A percentile compares a stretch with the other conserved stretches of the same genome.
Conservation (phyloP, 495 filamentous ascomycete genomes). For the Neurospora sp. region DNA sequence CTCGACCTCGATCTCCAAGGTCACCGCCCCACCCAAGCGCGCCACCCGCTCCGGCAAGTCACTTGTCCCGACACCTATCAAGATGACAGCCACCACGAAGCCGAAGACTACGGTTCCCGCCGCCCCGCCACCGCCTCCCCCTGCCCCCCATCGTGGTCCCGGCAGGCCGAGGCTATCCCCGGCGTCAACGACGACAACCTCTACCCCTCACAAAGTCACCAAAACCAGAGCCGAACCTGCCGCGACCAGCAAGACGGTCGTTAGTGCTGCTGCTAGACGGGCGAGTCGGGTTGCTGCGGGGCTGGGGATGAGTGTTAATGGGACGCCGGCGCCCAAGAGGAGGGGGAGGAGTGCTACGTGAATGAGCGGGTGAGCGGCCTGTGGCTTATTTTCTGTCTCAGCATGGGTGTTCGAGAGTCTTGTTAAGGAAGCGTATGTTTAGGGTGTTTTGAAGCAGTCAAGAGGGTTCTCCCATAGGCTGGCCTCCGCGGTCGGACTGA, state of each 20-base stretch:
- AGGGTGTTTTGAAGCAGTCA: background rate
- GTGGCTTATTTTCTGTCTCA: background rate
- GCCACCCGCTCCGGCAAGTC: background rate
- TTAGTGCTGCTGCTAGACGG: slow-evolving; percentile 4
- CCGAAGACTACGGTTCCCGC: background rate
- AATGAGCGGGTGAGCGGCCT: background rate
- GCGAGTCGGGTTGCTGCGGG: slow-evolving; percentile 11
- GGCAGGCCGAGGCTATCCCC: background rate
- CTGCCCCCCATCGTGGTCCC: background rate
- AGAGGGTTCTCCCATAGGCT: background rate
- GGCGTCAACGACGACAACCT: background rate
- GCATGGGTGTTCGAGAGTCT: background rate
- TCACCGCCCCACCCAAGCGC: background rate
- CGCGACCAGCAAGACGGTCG: background rate
- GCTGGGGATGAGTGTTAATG: slow-evolving; percentile 26
- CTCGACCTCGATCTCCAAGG: background rate
- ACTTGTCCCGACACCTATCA: background rate
- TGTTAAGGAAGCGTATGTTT: background rate
- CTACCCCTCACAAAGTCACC: background rate
- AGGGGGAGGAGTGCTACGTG: slow-evolving; percentile 6
- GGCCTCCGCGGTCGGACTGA: too few species aligned
- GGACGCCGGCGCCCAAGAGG: slow-evolving; percentile 26
- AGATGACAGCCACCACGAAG: background rate
- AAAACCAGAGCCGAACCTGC: background rate
- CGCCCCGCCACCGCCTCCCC: background rate